Evolutionary conservation across 805 yeast species (phyloP).

Genomic region (Tetrapisispora arboricola): DNA sequence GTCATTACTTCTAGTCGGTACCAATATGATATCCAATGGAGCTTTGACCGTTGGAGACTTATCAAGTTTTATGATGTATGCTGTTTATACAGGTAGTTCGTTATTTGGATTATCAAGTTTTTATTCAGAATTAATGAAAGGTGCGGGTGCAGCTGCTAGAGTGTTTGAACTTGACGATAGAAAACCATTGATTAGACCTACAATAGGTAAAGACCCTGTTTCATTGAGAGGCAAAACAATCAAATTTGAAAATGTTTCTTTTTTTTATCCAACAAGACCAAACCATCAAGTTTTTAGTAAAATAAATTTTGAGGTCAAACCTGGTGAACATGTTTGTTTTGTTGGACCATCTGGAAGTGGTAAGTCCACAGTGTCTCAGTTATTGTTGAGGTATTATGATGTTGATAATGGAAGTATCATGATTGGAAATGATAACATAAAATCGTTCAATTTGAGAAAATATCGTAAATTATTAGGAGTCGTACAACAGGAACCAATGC

Average conservation of each 20-base stretch:
- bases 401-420: conserved; percentile 53
- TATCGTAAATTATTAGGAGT: conserved; percentile 72
- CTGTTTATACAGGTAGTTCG: conserved; percentile 88
- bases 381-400: conserved; percentile 76
- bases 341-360: conserved; percentile 99
- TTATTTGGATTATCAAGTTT: conserved; percentile 85
- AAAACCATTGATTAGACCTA: conserved; percentile 59
- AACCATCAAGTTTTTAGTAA: conserved; percentile 54
- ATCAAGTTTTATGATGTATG: conserved; percentile 90
- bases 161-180: conserved; percentile 79
- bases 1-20: conserved; percentile 71
- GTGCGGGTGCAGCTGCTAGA: conserved; percentile 90
- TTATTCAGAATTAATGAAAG: conserved; percentile 92
- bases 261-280: conserved; percentile 78
- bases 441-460: conserved; percentile 56
- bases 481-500: conserved; percentile 86
- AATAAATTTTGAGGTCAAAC: conserved; percentile 48
- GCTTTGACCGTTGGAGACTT: conserved; percentile 77
- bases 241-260: conserved; percentile 50
- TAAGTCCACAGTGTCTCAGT: conserved; percentile 76
- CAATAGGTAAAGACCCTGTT: conserved; percentile 41
- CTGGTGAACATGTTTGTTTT: conserved; percentile 84
- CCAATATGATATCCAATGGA: conserved; percentile 69
- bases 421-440: conserved; percentile 56
- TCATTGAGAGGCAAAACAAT: conserved; percentile 32